These are phyloP conservation scores for Boletus huronensis DNA, from an alignment of 768 basidiomycete genomes.

Conservation along the genomic window DNA sequence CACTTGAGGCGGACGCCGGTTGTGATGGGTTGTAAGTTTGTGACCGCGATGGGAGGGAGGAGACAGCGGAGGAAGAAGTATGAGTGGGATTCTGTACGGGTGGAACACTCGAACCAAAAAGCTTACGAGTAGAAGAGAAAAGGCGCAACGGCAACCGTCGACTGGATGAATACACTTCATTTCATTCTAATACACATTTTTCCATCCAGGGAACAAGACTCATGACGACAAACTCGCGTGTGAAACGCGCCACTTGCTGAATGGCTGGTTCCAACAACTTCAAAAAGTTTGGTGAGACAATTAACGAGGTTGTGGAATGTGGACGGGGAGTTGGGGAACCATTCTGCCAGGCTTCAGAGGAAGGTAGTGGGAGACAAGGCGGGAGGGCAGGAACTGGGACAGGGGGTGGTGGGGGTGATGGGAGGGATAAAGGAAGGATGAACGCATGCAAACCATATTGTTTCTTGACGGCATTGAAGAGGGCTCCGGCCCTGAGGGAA, in stretches of 20 bases:
- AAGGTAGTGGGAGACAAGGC: slow-evolving; percentile 62
- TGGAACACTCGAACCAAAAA: slow-evolving; percentile 66
- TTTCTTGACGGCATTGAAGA: slow-evolving; percentile 86
- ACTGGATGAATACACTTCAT: slow-evolving; percentile 79
- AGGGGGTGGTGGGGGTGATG: slow-evolving; percentile 59
- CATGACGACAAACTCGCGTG: slow-evolving; percentile 85
- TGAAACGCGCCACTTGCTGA: slow-evolving; percentile 68
- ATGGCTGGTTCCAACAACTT: slow-evolving; percentile 70
- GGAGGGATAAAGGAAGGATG: slow-evolving; percentile 60
- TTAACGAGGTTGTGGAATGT: background rate
- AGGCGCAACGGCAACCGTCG: slow-evolving; percentile 77
- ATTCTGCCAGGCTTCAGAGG: slow-evolving; percentile 23
- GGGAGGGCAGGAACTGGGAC: slow-evolving; percentile 62
- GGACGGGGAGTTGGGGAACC: slow-evolving; percentile 4
- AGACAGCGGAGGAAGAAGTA: slow-evolving; percentile 36
- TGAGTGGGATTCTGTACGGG: slow-evolving; percentile 43
- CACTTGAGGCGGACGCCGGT: slow-evolving; percentile 18
- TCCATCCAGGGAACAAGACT: slow-evolving; percentile 97
- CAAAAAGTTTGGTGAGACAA: slow-evolving; percentile 34
- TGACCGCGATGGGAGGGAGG: slow-evolving; percentile 36
- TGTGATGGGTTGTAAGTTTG: slow-evolving; percentile 37
- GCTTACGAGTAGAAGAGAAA: slow-evolving; percentile 81
- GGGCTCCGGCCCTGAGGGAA: slow-evolving; percentile 58
- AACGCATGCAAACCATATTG: slow-evolving; percentile 79
- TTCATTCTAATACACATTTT: slow-evolving; percentile 89